These are phyloP conservation scores for Mycena kentingensis DNA, from an alignment of 768 basidiomycete species.

Conservation along the genomic window DNA sequence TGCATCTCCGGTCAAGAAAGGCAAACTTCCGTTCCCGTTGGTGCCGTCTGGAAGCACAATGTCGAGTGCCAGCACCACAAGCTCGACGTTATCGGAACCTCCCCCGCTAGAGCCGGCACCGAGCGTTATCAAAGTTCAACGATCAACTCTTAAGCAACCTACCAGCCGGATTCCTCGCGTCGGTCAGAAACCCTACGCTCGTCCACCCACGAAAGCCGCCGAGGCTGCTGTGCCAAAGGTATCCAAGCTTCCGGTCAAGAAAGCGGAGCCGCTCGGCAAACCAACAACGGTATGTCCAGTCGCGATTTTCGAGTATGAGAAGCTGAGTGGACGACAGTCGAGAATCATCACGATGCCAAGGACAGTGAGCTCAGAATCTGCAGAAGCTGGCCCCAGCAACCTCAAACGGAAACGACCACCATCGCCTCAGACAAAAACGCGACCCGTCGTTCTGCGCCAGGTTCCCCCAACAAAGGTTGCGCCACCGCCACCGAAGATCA, in stretches of 20 bases:
- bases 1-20: conserved; percentile 15
- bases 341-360: conserved; percentile 8
- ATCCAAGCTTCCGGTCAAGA: conserved; percentile 9
- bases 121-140: conserved; percentile 35
- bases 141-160: conserved; percentile 50
- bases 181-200: conserved; percentile 58
- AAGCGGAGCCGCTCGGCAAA: conserved; percentile 1
- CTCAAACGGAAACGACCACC: conserved; percentile 47
- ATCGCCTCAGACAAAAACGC: conserved; percentile 12
- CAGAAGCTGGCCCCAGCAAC: conserved; percentile 16
- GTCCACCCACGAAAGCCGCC: conserved; percentile 30
- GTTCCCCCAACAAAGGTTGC: conserved; percentile 14
- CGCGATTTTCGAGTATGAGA: too few relatives aligned
- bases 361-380: conserved; percentile 7
- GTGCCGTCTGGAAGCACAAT: conserved; percentile 12
- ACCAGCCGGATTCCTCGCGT: conserved; percentile 66
- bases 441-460: conserved; percentile 18
- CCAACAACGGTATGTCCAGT: too few relatives aligned
- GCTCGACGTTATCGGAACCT: conserved; percentile 1
- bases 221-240: conserved; percentile 9
- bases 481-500: conserved; percentile 10
- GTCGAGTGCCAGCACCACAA: conserved; percentile 7
- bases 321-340: conserved; percentile 2
- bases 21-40: conserved; percentile 21
- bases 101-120: conserved; percentile 17